These are phyloP conservation scores for Hericium alpestre DNA, from an alignment of 768 basidiomycete species.

Conservation along the genomic window DNA sequence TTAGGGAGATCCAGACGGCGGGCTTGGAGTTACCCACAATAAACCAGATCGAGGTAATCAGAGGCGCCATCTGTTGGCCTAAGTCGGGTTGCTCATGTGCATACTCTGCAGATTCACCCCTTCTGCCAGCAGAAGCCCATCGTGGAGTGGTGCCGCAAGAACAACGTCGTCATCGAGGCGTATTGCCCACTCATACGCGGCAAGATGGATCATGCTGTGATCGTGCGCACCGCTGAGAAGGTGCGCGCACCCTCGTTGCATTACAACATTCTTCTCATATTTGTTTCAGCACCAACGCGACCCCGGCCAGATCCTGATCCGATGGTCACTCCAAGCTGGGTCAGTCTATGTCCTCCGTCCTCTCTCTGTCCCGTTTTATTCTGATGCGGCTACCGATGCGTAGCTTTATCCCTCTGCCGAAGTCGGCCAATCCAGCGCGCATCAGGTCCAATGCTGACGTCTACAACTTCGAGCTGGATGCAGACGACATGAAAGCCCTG, in stretches of 20 bases:
- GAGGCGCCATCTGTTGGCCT: neutral
- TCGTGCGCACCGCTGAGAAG: constrained; percentile 48
- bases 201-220: constrained; percentile 34
- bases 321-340: constrained; percentile 87
- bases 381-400: neutral
- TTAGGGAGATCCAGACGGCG: constrained; percentile 60
- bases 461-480: constrained; percentile 61
- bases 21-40: constrained; percentile 59
- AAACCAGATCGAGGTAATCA: constrained; percentile 68
- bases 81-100: constrained; percentile 20
- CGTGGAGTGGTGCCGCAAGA: too few relatives aligned
- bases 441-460: constrained; percentile 66
- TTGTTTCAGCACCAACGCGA: constrained; percentile 41
- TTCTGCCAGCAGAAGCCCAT: too few relatives aligned
- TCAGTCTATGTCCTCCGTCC: constrained; percentile 25
- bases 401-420: constrained; percentile 76
- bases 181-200: too few relatives aligned
- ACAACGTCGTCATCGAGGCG: too few relatives aligned
- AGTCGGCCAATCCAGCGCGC: constrained; percentile 62
- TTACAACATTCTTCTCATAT: neutral
- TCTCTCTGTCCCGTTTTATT: neutral
- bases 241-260: constrained; percentile 24
- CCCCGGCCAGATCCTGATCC: constrained; percentile 73
- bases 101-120: too few relatives aligned
- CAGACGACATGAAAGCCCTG: constrained; percentile 54